A percentile compares a stretch with the other conserved stretches of the same genome.
Conservation (phyloP, 441 rosid species). For the Melastoma candidum region DNA sequence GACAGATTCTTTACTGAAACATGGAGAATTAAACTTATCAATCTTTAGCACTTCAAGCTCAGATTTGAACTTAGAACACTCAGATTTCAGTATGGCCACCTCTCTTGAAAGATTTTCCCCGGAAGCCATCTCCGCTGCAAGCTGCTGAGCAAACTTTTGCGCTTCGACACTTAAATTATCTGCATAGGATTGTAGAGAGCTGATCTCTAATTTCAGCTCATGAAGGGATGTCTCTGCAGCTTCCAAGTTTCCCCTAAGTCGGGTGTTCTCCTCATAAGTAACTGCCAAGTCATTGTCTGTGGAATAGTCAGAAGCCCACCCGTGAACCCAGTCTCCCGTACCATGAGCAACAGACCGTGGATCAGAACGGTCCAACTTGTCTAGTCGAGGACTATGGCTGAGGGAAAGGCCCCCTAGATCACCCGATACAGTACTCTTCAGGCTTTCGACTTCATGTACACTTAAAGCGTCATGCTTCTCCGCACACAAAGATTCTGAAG, state of each 20-base stretch:
- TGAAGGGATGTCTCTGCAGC: constrained; percentile 66
- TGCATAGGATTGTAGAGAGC: constrained; percentile 59
- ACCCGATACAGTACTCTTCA: constrained; percentile 67
- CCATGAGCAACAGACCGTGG: constrained; percentile 37
- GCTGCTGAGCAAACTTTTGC: constrained; percentile 58
- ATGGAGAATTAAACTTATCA: constrained; percentile 28
- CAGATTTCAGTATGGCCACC: constrained; percentile 69
- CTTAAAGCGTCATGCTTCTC: constrained; percentile 85
- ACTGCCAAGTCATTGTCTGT: constrained; percentile 52
- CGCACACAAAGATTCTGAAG: constrained; percentile 71
- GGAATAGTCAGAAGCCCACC: constrained; percentile 71
- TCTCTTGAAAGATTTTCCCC: constrained; percentile 70
- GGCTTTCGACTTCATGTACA: constrained; percentile 69
- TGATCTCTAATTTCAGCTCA: constrained; percentile 73
- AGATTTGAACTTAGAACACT: constrained; percentile 64
- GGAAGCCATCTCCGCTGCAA: constrained; percentile 76
- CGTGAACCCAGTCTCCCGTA: constrained; percentile 50
- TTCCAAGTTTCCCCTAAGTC: constrained; percentile 79
- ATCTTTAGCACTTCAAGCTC: constrained; percentile 50
- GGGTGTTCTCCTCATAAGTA: constrained; percentile 65
- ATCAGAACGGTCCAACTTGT: constrained; percentile 48
- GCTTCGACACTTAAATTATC: constrained; percentile 69
- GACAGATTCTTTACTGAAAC: constrained; percentile 21
- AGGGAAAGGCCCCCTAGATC: constrained; percentile 57
- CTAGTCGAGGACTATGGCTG: constrained; percentile 47